These are phyloP conservation scores for Penicillium vulpinum DNA, from an alignment of 2,329 filamentous ascomycete genomes.

Conservation along the genomic window DNA sequence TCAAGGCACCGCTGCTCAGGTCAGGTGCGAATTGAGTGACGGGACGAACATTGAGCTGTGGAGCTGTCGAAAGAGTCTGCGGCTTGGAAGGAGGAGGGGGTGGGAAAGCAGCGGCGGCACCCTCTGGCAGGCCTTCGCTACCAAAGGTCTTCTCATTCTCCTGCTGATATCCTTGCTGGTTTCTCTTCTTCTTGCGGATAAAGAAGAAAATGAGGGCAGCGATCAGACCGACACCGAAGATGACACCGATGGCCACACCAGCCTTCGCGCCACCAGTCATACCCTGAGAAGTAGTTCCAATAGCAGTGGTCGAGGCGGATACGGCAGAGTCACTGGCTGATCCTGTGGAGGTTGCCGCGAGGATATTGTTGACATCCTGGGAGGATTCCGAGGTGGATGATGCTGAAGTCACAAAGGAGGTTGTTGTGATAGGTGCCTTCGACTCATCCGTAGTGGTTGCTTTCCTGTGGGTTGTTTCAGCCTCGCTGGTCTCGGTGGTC, in stretches of 20 bases:
- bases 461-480: constrained; percentile 8
- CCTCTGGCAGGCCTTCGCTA: constrained; percentile 28
- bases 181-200: constrained; percentile 69
- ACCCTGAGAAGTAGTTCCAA: constrained; percentile 31
- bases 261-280: constrained; percentile 62
- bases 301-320: constrained; percentile 27
- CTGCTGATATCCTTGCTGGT: constrained; percentile 48
- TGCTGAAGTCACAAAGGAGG: constrained; percentile 24
- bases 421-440: background rate
- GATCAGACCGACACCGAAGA: constrained; percentile 67
- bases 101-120: constrained; percentile 33
- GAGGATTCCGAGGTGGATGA: constrained; percentile 21
- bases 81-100: constrained; percentile 36
- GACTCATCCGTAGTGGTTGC: background rate
- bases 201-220: constrained; percentile 70
- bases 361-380: constrained; percentile 10
- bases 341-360: constrained; percentile 19
- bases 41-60: constrained; percentile 81
- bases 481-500: constrained; percentile 11
- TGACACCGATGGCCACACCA: constrained; percentile 79
- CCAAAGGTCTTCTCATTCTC: constrained; percentile 65
- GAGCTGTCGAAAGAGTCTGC: constrained; percentile 56
- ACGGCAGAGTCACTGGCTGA: constrained; percentile 24
- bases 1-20: constrained; percentile 43
- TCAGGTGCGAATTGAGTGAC: constrained; percentile 79